Evolutionary conservation across 306 rosid species (phyloP), one percentile per base, ranked within the genome.

Genomic region (Crataegus laevigata): DNA sequence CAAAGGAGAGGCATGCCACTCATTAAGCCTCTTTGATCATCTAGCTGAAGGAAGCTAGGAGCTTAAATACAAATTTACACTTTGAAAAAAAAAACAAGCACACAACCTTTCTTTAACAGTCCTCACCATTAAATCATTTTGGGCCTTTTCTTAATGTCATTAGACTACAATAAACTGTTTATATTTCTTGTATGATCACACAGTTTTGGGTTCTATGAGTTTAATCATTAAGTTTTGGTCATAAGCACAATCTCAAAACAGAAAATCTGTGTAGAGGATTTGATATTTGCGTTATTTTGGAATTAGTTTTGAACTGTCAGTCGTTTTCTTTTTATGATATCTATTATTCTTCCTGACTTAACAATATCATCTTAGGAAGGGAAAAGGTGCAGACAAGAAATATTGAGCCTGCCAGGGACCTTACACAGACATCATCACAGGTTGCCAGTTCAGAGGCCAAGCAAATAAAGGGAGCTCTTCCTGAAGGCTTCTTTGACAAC

Each of bases 401-500:
- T 61, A 57, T 68, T 47, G 82, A 80, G 71, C 77, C 85, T 60
- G 74, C 79, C 66, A 42, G 14, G 51, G 86, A 88, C 75, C 76
- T 21, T 65, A 74, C 67, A 50, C 84, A 82, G 77, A 68, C 78
- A 71, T 66, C 91, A 42, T 65, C 64, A 52, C 63, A 75, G 76
- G 60, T 71, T 79, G 34, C 77, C 77, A 91, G 77, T 82, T 71
- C 88, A 32, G 96, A 90, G 76, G 76, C 22, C 75, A 86, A 85
- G 80, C 96, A 87, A 85, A 85, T 50, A 30, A 86, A 84, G 78
- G 96, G 93, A 55, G 87, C 85, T 86, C 86, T 94, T 71, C 99
- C 99, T 43, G 99, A 90, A 83, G 99, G 99, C 68, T 94, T 94
- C 85, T 94, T 92, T 85, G 99, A 94, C 78, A 90, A 89, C 78